phyloP scores from a whole-genome alignment of 352 stramenopile genomes.

The Phytophthora parvispora region DNA sequence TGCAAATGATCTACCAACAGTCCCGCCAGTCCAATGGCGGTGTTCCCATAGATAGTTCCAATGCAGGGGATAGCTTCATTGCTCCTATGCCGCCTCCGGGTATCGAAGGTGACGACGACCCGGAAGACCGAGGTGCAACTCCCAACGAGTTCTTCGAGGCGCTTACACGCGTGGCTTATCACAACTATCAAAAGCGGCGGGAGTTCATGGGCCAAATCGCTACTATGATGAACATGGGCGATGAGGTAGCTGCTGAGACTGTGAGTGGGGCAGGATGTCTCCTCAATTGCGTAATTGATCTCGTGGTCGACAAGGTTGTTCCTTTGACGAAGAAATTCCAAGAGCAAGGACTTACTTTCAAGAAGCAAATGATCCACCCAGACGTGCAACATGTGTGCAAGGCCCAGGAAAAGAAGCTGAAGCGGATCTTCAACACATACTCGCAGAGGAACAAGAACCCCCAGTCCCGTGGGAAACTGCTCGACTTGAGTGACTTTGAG shows the following conservation, averaged over 20 bases:
- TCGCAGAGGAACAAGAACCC: constrained; percentile 85
- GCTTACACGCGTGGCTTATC: constrained; percentile 71
- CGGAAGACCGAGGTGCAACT: constrained; percentile 69
- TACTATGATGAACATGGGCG: constrained; percentile 40
- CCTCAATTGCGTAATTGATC: constrained; percentile 57
- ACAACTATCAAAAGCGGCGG: constrained; percentile 76
- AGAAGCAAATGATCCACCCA: constrained; percentile 85
- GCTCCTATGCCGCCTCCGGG: not conserved
- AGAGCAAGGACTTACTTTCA: constrained; percentile 85
- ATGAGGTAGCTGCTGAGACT: constrained; percentile 16
- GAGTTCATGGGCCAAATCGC: constrained; percentile 50
- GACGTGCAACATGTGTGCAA: constrained; percentile 86
- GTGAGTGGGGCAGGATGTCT: constrained; percentile 27
- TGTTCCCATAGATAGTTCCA: constrained; percentile 3
- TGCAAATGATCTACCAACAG: constrained; percentile 85
- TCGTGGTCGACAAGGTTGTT: constrained; percentile 75
- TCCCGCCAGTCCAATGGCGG: constrained; percentile 46
- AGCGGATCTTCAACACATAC: constrained; percentile 78
- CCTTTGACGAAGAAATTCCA: constrained; percentile 84
- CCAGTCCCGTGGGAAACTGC: constrained; percentile 71
- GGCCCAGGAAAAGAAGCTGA: constrained; percentile 80
- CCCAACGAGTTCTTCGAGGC: constrained; percentile 88
- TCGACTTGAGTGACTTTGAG: constrained; percentile 82
- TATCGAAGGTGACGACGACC: constrained; percentile 51
- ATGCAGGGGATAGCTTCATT: constrained; percentile 10